Percentiles rank a stretch among this genome's conserved stretches.
Conservation (phyloP, 2,329 filamentous ascomycete genomes). For the Penicillium sp. region DNA sequence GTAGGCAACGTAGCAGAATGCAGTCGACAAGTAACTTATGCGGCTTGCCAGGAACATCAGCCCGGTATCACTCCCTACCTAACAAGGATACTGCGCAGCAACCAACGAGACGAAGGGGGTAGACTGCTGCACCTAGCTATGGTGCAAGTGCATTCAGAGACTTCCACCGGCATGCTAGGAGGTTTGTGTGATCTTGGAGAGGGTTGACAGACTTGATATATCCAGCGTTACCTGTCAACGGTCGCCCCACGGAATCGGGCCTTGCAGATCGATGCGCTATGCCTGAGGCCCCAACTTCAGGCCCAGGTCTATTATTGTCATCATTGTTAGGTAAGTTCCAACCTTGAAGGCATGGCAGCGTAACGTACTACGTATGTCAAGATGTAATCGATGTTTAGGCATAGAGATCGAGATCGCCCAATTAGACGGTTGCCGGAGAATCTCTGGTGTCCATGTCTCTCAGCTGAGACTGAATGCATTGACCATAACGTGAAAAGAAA, state of each 20-base stretch:
- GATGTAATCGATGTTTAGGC: no score
- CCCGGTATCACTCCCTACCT: neutral
- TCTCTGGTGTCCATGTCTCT: no score
- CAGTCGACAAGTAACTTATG: neutral
- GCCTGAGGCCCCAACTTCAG: no score
- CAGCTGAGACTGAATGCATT: no score
- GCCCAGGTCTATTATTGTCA: no score
- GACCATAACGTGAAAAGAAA: no score
- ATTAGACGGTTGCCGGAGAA: no score
- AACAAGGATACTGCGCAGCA: neutral
- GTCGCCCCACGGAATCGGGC: neutral
- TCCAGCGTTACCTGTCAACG: constrained; percentile 1
- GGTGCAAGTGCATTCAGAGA: neutral
- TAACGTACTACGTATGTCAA: no score
- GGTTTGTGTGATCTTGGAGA: neutral
- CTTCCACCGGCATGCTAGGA: neutral
- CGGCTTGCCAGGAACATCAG: neutral
- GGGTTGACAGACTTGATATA: neutral
- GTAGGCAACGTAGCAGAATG: neutral
- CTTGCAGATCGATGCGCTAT: no score
- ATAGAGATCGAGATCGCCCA: no score
- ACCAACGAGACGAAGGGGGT: neutral
- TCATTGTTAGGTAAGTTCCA: no score
- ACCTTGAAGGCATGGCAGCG: no score
- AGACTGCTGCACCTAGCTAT: neutral